Evolutionary conservation across 306 rosid genomes (phyloP), one percentile per base, ranked within the genome.

Genomic region (Trifolium subterraneum): DNA sequence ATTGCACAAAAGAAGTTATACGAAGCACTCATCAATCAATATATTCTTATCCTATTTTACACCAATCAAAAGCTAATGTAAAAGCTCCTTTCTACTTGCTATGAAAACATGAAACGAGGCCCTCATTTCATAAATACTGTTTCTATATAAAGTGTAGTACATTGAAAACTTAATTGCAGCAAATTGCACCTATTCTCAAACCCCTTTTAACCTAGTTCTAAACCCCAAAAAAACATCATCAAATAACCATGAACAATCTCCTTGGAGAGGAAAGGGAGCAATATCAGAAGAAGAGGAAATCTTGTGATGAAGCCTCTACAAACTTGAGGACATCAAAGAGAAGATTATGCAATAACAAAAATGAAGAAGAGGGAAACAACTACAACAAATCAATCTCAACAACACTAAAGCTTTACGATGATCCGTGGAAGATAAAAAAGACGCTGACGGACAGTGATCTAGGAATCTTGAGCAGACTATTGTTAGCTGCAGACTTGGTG

Each of bases 381-480:
- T 11, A 64, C 10, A 22, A 12, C 20, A 41, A 41, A 7, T 67
- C 56, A 0, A 41, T 67, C 8, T 67, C 84, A 4, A 83, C 82
- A 2, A 52, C 76, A 1, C 31, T 83, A 42, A 75, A 33, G 61
- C 79, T 76, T 33, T 83, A 75, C 25, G 84, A 76, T 1, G 84
- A 76, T 4, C 84, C 82, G 0, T 79, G 84, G 82, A 83, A 72
- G 79, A 79, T 83, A 14, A 83, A 76, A 70, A 83, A 83, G 71
- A 72, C 38, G 0, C 64, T 83, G 20, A 79, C 77, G 0, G 78
- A 72, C 4, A 84, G 87, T 29, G 82, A 80, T 72, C 78, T 84
- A 8, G 82, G 87, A 12, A 84, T 66, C 51, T 51, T 72, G 75
- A 72, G 87, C 23, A 64, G 80, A 19, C 82, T 84, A 39, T 51